Base-by-base conservation (phyloP, 805 yeast genomes). In the Ogataea polymorpha region DNA sequence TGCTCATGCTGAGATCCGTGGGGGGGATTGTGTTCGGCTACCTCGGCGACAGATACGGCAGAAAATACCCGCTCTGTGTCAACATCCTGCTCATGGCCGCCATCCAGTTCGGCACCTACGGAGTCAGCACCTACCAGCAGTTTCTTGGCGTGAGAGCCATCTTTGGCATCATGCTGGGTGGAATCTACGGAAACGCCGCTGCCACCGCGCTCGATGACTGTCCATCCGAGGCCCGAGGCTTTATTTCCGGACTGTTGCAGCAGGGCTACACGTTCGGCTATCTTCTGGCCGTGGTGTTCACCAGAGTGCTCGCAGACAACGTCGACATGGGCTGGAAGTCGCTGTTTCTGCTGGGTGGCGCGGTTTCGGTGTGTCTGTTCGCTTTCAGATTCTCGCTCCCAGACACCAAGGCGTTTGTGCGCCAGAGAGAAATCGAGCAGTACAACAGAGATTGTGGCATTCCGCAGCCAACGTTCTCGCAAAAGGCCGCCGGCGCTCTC, bases 181-280 rank as follows among this genome's bases (percentile, higher is more conserved):
- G 79, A 45, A 65, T 76, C 33, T 77, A 66, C 50, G 79, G 80
- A 42, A 70, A 72, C 42, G 75, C 79, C 25, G 68, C 77, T 16
- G 74, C 78, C 18, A 71, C 76, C 14, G 72, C 79, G 13, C 51
- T 77, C 28, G 80, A 75, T 47, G 80, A 74, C 56, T 67, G 75
- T 50, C 80, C 82, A 10, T 53, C 58, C 20, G 67, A 61, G 25
- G 75, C 82, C 24, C 67, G 77, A 61, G 82, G 86, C 33, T 68
- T 80, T 42, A 61, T 81, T 35, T 74, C 81, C 25, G 87, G 86
- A 35, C 60, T 85, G 30, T 76, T 87, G 57, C 95, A 86, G 62
- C 84, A 86, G 59, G 95, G 95, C 46, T 87, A 82, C 51, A 82
- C 85, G 1, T 71, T 82, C 35, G 89, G 89, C 17, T 81, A 80